Evolutionary conservation across 352 stramenopile species (phyloP).

Genomic region (Globisporangium emineosum): DNA sequence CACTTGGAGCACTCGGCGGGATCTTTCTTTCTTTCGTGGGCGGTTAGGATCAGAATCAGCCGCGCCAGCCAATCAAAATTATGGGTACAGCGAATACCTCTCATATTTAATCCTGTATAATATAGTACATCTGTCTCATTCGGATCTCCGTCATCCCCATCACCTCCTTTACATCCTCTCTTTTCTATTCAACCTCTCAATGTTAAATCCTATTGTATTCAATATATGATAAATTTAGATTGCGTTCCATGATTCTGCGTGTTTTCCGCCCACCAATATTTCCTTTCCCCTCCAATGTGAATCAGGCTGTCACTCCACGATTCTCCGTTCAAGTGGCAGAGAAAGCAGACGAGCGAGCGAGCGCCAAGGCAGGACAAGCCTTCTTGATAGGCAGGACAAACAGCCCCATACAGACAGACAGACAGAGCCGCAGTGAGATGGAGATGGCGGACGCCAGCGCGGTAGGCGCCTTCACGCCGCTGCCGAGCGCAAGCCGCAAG

Average conservation of each 20-base stretch:
- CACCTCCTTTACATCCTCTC: background rate
- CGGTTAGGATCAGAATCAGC: constrained; percentile 1
- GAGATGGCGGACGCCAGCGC: constrained; percentile 1
- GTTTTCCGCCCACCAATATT: background rate
- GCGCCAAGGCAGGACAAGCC: background rate
- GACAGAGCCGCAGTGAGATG: background rate
- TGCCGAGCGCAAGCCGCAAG: constrained; percentile 16
- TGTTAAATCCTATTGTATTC: background rate
- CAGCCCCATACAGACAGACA: background rate
- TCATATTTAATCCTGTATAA: background rate
- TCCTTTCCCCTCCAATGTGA: background rate
- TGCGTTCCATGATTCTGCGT: background rate
- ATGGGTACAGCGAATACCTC: constrained; percentile 3
- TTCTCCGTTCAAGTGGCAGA: background rate
- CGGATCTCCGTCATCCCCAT: background rate
- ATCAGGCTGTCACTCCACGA: constrained; percentile 2
- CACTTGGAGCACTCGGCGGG: too few relatives aligned
- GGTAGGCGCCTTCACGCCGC: constrained; percentile 10
- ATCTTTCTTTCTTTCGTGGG: background rate
- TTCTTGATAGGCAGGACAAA: background rate
- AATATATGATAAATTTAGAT: background rate
- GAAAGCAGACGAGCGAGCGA: background rate
- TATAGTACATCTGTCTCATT: background rate
- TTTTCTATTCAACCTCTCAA: background rate
- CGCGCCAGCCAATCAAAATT: constrained; percentile 1